These are phyloP conservation scores for Trichoderma citrinoviride DNA, from an alignment of 2,329 filamentous ascomycete species.

Conservation along the genomic window DNA sequence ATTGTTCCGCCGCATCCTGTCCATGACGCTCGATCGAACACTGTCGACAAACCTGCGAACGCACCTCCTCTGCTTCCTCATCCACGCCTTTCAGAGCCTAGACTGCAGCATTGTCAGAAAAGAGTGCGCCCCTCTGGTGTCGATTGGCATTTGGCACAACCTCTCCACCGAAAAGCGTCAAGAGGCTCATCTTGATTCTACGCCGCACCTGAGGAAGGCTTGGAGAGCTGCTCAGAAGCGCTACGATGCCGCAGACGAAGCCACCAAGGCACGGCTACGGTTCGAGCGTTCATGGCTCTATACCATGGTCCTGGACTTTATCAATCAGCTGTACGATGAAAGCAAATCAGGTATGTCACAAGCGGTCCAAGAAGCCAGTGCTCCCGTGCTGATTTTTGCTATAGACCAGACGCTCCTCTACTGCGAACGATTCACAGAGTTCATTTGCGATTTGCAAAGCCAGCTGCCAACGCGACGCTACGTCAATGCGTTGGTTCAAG, in stretches of 20 bases:
- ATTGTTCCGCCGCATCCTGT: constrained; percentile 85
- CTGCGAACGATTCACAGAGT: constrained; percentile 89
- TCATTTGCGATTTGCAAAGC: constrained; percentile 85
- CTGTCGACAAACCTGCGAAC: constrained; percentile 67
- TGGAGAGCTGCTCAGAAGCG: constrained; percentile 87
- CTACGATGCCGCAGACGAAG: constrained; percentile 81
- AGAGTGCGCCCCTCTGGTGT: constrained; percentile 92
- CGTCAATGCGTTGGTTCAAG: constrained; percentile 81
- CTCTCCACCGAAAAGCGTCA: constrained; percentile 73
- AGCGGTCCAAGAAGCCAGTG: not conserved
- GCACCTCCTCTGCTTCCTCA: constrained; percentile 85
- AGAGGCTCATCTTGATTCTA: constrained; percentile 69
- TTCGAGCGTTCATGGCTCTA: constrained; percentile 96
- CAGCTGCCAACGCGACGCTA: constrained; percentile 93
- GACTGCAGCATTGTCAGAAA: constrained; percentile 88
- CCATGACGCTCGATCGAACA: constrained; percentile 74
- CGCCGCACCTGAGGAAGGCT: constrained; percentile 75
- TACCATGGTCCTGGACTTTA: constrained; percentile 77
- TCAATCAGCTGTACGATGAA: constrained; percentile 66
- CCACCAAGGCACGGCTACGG: constrained; percentile 71
- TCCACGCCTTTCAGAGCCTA: constrained; percentile 88
- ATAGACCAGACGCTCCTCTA: constrained; percentile 66
- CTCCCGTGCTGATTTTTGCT: constrained; percentile 23
- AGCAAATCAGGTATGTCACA: constrained; percentile 45
- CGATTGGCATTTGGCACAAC: constrained; percentile 94